Percentiles rank a stretch among this genome's conserved stretches.
Evolutionary conservation across 2,329 filamentous ascomycete genomes (phyloP).

Genomic region (Zarea fungicola): DNA sequence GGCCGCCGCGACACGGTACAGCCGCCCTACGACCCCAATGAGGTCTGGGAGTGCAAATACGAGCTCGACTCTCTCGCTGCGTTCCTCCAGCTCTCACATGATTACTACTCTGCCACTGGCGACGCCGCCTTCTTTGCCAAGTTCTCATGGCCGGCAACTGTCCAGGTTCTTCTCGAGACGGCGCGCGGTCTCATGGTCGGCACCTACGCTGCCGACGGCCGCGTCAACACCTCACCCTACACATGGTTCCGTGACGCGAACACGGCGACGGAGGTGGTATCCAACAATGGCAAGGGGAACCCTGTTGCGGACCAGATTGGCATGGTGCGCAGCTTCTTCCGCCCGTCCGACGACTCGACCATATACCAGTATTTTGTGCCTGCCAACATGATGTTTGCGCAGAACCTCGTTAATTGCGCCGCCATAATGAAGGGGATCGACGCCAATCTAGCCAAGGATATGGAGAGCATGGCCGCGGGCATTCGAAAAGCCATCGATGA

Average conservation of each 20-base stretch:
- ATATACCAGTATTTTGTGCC: constrained; percentile 85
- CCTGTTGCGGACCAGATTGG: constrained; percentile 76
- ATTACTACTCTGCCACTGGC: constrained; percentile 70
- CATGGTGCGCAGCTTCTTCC: constrained; percentile 79
- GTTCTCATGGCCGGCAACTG: constrained; percentile 65
- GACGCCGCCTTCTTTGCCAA: constrained; percentile 70
- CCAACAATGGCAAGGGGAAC: constrained; percentile 70
- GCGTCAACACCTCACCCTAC: constrained; percentile 57
- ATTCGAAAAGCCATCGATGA: constrained; percentile 64
- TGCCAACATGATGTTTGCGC: constrained; percentile 78
- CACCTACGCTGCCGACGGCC: constrained; percentile 62
- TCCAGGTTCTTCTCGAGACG: constrained; percentile 64
- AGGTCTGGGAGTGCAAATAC: constrained; percentile 94
- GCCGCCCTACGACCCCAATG: constrained; percentile 60
- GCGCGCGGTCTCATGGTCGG: constrained; percentile 66
- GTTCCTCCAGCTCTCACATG: constrained; percentile 74
- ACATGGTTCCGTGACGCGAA: constrained; percentile 71
- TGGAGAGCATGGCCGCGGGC: constrained; percentile 49
- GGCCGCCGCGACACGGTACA: constrained; percentile 46
- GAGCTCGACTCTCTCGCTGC: constrained; percentile 87
- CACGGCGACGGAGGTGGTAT: constrained; percentile 73
- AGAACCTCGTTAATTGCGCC: constrained; percentile 50
- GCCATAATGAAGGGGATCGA: constrained; percentile 40
- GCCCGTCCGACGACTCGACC: constrained; percentile 83
- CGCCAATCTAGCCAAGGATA: constrained; percentile 49